Base-by-base conservation (phyloP, 768 basidiomycete genomes). In the Tricholoma matsutake region DNA sequence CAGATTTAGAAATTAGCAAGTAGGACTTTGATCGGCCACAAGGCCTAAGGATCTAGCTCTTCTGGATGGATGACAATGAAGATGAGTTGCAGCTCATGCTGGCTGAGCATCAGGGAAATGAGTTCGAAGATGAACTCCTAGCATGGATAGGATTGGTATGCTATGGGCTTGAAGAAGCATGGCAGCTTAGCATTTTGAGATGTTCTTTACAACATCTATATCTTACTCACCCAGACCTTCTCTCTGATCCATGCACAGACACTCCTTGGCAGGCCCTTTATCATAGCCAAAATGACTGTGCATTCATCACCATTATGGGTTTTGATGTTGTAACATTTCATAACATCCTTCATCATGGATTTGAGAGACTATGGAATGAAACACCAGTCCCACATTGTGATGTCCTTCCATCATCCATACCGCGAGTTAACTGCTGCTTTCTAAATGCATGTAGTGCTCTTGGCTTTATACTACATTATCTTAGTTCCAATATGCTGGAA, bases 331-430 rank as follows among this genome's bases (percentile, higher is more conserved):
- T 14, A 1, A 73, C n/a, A n/a, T n/a, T n/a, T 64, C 1, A 67
- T 6, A 59, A 59, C 20, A 65, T 78, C 7, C 63, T 77, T 0
- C 25, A 59, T 0, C 43, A 41, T 8, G 73, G 77, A 4, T 79
- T 79, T 67, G 63, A 53, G 10, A 43, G 45, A 25, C 16, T 28
- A 43, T 64, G 64, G 64, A 18, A 56, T 29, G 34, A 32, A 32
- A 32, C 32, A 32, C 32, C 32, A 32, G 9, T 32, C 32, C 32
- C 32, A 5, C 32, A 9, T 32, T 4, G 32, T 9, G 32, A 32
- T 32, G 32, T 32, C 32, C 32, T 32, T 32, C 9, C 32, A 32
- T 45, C 43, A 20, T 45, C 43, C 18, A 10, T 45, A 18, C 43
- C 43, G 4, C 7, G 43, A 45, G 43, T 32, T 32, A 32, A 32